Evolutionary conservation across 2,329 filamentous ascomycete genomes (phyloP), one percentile per base, ranked within the genome.

Genomic region (Xylariaceae sp.): DNA sequence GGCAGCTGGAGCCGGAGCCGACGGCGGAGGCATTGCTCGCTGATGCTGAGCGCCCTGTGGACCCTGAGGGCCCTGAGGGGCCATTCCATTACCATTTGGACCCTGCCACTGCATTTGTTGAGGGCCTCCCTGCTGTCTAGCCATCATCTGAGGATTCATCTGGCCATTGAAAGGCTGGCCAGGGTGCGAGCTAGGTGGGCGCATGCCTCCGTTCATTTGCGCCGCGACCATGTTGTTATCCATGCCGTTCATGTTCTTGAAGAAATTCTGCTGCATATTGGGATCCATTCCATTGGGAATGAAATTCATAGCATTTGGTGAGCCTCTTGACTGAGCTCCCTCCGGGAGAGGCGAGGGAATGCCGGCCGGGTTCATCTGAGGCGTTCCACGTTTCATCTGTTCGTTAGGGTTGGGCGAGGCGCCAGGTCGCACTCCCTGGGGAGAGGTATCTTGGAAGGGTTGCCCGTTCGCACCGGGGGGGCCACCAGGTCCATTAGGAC

Each of bases 321-420:
- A 89, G 74, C 80, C 83, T 68, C 80, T 82, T 60, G 83, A 89
- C 77, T 82, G 86, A 11, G 77, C 79, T 35, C 84, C 87, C 70
- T 90, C 89, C 2, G 87, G 87, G 62, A 89, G 79, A 6, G 86
- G 88, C 23, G 87, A 91, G 23, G 88, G 87, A 64, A 90, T 85
- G 58, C 82, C 85, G 44, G 82, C 82, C 59, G 83, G 83, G 68
- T 83, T 83, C 81, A 91, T 86, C 73, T 90, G 88, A 30, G 88
- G 88, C 30, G 87, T 89, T 53, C 85, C 85, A 54, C 89, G 86
- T 79, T 90, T 90, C 81, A 91, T 90, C 74, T 89, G 87, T 62
- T 92, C 89, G 50, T 82, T 79, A 18, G 89, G 88, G 70, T 90
- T 92, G 42, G 89, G 89, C 9, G 89, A 92, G 30, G 88, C 86